Evolutionary conservation across 345 rosid species (phyloP).

Genomic region (Cardamine resedifolia): DNA sequence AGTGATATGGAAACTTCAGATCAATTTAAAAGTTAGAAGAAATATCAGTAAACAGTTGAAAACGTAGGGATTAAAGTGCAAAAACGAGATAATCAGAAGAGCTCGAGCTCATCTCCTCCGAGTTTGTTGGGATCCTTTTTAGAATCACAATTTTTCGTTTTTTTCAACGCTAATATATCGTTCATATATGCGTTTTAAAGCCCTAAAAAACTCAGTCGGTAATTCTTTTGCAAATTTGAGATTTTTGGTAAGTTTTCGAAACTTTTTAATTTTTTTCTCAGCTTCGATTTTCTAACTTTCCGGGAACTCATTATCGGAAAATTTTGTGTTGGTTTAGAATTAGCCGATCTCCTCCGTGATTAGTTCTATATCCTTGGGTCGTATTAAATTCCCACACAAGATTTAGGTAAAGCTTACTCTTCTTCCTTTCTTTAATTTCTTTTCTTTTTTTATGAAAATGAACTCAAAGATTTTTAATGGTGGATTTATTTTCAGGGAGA

Average conservation of each 20-base stretch:
- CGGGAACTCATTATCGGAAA: neutral
- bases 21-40: neutral
- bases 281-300: neutral
- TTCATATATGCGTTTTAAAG: neutral
- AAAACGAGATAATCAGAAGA: neutral
- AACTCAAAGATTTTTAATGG: neutral
- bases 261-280: neutral
- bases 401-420: neutral
- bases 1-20: neutral
- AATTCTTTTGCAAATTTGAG: no score
- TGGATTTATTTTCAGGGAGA: neutral
- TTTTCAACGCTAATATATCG: neutral
- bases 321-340: neutral
- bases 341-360: neutral
- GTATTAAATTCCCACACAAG: neutral
- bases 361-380: neutral
- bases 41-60: neutral
- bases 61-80: neutral
- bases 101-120: neutral
- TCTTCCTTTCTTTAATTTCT: neutral
- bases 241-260: neutral
- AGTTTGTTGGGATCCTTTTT: neutral
- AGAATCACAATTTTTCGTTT: neutral
- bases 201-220: neutral
- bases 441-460: neutral